A percentile compares a stretch with the other conserved stretches of the same genome.
phyloP scores from a whole-genome alignment of 2,329 filamentous ascomycete genomes.

The Emmonsiellopsis sp. region DNA sequence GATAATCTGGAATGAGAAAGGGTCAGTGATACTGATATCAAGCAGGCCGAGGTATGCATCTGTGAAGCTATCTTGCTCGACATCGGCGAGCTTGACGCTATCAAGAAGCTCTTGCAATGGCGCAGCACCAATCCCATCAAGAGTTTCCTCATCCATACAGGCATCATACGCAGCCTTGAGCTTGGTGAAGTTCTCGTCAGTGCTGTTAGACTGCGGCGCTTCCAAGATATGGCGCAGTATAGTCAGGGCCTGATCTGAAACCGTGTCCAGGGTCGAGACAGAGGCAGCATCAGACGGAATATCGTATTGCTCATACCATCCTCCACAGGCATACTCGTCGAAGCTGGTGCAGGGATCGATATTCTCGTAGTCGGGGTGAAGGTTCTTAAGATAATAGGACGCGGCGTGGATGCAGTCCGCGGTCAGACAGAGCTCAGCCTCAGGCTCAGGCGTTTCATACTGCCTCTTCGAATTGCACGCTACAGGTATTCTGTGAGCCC shows the following conservation, averaged over 20 bases:
- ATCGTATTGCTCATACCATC: slow-evolving; percentile 56
- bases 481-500: no score
- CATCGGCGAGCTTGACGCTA: slow-evolving; percentile 33
- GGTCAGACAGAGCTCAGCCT: slow-evolving; percentile 40
- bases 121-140: slow-evolving; percentile 46
- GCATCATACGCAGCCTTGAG: slow-evolving; percentile 56
- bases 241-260: slow-evolving; percentile 49
- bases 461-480: not conserved
- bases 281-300: slow-evolving; percentile 55
- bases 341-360: slow-evolving; percentile 64
- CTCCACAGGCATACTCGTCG: slow-evolving; percentile 58
- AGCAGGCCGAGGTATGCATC: slow-evolving; percentile 28
- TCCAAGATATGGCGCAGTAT: not conserved
- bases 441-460: not conserved
- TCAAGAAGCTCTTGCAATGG: slow-evolving; percentile 51
- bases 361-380: slow-evolving; percentile 52
- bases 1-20: slow-evolving; percentile 19
- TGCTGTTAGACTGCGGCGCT: not conserved
- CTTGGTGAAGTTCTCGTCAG: slow-evolving; percentile 51
- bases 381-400: slow-evolving; percentile 52
- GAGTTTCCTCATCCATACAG: slow-evolving; percentile 54
- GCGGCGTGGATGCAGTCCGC: slow-evolving; percentile 56
- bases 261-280: slow-evolving; percentile 51
- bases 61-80: slow-evolving; percentile 22
- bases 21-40: slow-evolving; percentile 26